Percentiles rank a stretch among this genome's conserved stretches.
phyloP scores from a whole-genome alignment of 345 rosid genomes.

The Corymbia maculata region DNA sequence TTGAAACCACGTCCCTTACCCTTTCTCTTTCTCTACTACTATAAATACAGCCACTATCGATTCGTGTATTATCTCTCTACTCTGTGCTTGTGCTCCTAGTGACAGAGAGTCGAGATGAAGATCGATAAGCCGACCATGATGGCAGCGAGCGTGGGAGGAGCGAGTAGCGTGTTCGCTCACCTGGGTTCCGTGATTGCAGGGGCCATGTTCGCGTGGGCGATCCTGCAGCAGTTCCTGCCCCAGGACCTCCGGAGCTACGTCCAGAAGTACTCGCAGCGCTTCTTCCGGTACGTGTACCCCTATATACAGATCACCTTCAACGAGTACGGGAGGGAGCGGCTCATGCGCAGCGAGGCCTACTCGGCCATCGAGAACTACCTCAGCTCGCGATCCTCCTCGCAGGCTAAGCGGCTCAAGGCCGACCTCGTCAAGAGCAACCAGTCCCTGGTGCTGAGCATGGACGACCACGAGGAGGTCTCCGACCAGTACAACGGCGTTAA shows the following conservation, averaged over 20 bases:
- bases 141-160: neutral
- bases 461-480: conserved; percentile 6
- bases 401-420: conserved; percentile 8
- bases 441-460: conserved; percentile 6
- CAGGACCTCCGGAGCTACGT: neutral
- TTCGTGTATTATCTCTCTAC: neutral
- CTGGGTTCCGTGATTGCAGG: neutral
- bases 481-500: neutral
- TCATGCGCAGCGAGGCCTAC: neutral
- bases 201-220: neutral
- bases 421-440: neutral
- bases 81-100: neutral
- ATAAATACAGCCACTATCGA: neutral
- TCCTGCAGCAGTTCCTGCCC: neutral
- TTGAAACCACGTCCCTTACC: neutral
- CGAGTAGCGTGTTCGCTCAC: neutral
- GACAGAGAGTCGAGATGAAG: neutral
- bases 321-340: neutral
- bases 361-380: conserved; percentile 4
- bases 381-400: neutral
- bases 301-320: conserved; percentile 2
- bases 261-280: neutral
- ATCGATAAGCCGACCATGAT: neutral
- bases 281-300: neutral
- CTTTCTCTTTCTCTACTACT: neutral